Evolutionary conservation across 2,329 filamentous ascomycete genomes (phyloP).

Genomic region (Botrytis aclada): DNA sequence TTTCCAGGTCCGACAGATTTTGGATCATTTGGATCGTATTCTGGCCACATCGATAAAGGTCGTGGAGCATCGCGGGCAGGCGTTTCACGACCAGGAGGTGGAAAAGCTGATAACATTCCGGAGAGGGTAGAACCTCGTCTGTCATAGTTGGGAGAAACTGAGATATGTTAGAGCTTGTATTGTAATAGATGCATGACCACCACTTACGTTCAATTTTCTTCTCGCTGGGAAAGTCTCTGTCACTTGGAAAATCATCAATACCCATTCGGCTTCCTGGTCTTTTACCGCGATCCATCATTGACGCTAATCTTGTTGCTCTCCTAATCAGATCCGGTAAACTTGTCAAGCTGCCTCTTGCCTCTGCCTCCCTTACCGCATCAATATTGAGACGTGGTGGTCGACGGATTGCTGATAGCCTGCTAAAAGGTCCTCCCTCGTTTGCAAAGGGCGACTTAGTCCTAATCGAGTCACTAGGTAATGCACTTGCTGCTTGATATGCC

Average conservation of each 20-base stretch:
- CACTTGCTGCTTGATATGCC: slow-evolving; percentile 48
- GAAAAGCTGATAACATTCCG: slow-evolving; percentile 65
- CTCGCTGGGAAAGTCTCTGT: slow-evolving; percentile 33
- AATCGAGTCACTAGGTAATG: slow-evolving; percentile 19
- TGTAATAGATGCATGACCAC: neutral
- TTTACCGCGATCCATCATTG: slow-evolving; percentile 81
- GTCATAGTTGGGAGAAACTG: slow-evolving; percentile 15
- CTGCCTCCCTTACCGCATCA: slow-evolving; percentile 74
- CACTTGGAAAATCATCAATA: slow-evolving; percentile 48
- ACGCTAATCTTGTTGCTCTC: slow-evolving; percentile 79
- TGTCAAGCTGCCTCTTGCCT: slow-evolving; percentile 83
- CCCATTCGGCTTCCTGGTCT: slow-evolving; percentile 59
- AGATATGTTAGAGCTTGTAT: slow-evolving; percentile 2
- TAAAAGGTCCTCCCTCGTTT: slow-evolving; percentile 31
- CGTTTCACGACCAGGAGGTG: slow-evolving; percentile 54
- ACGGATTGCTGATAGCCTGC: slow-evolving; percentile 53
- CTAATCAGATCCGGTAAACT: slow-evolving; percentile 88
- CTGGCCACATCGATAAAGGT: slow-evolving; percentile 39
- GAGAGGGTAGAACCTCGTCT: slow-evolving; percentile 42
- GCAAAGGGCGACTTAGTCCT: slow-evolving; percentile 1
- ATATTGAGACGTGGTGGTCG: slow-evolving; percentile 76
- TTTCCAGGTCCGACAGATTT: slow-evolving; percentile 24
- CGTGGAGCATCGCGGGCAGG: slow-evolving; percentile 42
- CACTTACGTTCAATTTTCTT: slow-evolving; percentile 32
- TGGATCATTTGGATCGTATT: slow-evolving; percentile 26